Evolutionary conservation across 805 yeast genomes (phyloP), one percentile per base, ranked within the genome.

Genomic region (Starmerella floris): DNA sequence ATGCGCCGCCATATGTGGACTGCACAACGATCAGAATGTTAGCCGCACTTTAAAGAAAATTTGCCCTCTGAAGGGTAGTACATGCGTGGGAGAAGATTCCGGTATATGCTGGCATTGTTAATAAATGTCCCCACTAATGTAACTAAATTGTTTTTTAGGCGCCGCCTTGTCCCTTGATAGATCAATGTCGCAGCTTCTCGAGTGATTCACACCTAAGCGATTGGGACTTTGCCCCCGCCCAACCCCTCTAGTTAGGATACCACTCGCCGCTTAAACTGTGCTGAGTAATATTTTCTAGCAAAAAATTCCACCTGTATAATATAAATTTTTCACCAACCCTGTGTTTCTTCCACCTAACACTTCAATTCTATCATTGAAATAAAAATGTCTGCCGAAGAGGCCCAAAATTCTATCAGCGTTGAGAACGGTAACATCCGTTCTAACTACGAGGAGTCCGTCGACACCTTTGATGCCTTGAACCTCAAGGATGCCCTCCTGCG

Each of bases 361-460:
- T 35, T 35, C 22, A 15, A 31, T 39, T 21, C 23, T 16, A 11
- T 31, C 6, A 21, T 33, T n/a, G 25, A 33, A 21, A 6, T 2
- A 17, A 45, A 42, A 45, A 48, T 48, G 51, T 45, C 51, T 30
- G 45, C 42, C 35, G 44, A 44, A 41, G 43, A 44, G 31, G 45
- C 42, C 39, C 37, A 25, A n/a, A 42, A 23, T 31, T 27, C 36
- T 25, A 27, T 39, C n/a, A 34, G 38, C 21, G 42, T 44, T 30
- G 49, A 49, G 44, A 41, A 48, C 40, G 76, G 76, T 64, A 74
- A 75, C 63, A 85, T 88, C 63, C 88, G 82, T 72, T 70, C 95
- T 70, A 88, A 88, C 80, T 84, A 87, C 77, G 95, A 87, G 75
- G 84, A 85, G 65, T 85, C 83, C 62, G 77, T 71, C 54, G 67